phyloP scores from a whole-genome alignment of 805 yeast genomes.

The Metschnikowia sp. region DNA sequence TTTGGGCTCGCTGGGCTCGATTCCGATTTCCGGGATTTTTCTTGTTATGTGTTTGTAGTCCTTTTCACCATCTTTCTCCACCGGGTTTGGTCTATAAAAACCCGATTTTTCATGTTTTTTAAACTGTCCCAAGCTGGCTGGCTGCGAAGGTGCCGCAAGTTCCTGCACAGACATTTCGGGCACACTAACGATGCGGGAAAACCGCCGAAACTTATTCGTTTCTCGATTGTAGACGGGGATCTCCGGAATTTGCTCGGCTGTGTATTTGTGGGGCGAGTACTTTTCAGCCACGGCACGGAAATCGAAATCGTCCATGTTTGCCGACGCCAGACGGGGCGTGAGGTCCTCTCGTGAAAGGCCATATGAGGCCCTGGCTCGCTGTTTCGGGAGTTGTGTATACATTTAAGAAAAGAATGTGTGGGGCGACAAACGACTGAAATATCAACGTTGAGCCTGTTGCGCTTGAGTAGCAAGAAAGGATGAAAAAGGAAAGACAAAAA shows the following conservation, averaged over 20 bases:
- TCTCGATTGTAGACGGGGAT: slow-evolving; percentile 23
- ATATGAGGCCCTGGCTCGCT: slow-evolving; percentile 4
- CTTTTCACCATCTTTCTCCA: no score
- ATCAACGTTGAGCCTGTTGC: no score
- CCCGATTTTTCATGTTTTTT: no score
- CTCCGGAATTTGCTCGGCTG: slow-evolving; percentile 27
- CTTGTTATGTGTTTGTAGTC: no score
- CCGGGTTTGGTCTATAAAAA: no score
- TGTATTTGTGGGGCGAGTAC: slow-evolving; percentile 25
- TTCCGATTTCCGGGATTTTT: no score
- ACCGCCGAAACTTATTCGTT: slow-evolving; percentile 22
- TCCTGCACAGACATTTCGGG: background rate
- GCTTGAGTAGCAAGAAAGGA: no score
- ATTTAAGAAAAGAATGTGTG: no score
- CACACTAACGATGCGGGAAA: slow-evolving; percentile 8
- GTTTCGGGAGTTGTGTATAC: slow-evolving; percentile 3
- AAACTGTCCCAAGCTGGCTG: background rate
- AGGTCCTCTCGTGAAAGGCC: slow-evolving; percentile 3
- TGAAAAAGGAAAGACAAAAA: no score
- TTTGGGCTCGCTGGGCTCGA: no score
- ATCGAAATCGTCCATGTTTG: slow-evolving; percentile 19
- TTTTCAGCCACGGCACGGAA: slow-evolving; percentile 26
- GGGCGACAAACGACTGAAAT: no score
- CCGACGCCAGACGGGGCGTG: slow-evolving; percentile 1
- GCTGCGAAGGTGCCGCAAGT: slow-evolving; percentile 5